A percentile compares a stretch with the other conserved stretches of the same genome.
phyloP scores from a whole-genome alignment of 805 yeast species.

The Candida palmyrensis region DNA sequence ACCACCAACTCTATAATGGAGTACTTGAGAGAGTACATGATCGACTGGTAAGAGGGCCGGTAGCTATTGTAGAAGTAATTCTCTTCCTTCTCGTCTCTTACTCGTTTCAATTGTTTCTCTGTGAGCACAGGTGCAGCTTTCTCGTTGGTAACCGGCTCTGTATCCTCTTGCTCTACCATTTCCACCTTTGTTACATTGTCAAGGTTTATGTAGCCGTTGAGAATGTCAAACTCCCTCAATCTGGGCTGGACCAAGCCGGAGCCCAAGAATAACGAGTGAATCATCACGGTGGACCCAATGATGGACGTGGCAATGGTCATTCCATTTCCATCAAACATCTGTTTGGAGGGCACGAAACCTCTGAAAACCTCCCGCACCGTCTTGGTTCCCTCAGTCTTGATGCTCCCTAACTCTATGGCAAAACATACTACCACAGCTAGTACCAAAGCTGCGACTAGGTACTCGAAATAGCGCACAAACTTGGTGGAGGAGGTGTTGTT shows the following conservation, averaged over 20 bases:
- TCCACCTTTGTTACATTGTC: constrained; percentile 10
- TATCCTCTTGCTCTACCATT: constrained; percentile 4
- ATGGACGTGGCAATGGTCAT: constrained; percentile 44
- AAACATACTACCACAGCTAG: constrained; percentile 40
- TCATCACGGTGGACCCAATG: constrained; percentile 50
- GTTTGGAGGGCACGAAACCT: constrained; percentile 40
- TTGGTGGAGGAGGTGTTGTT: constrained; percentile 38
- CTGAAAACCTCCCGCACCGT: constrained; percentile 31
- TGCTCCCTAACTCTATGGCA: constrained; percentile 38
- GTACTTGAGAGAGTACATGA: constrained; percentile 63
- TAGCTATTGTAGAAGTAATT: constrained; percentile 40
- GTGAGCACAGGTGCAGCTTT: constrained; percentile 4
- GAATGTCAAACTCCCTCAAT: constrained; percentile 39
- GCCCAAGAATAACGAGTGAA: constrained; percentile 45
- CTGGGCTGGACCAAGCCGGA: constrained; percentile 47
- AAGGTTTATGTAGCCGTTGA: constrained; percentile 26
- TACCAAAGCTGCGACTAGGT: constrained; percentile 38
- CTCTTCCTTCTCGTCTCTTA: constrained; percentile 15
- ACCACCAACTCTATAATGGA: constrained; percentile 67
- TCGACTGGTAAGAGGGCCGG: constrained; percentile 68
- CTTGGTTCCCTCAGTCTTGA: constrained; percentile 20
- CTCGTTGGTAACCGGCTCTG: constrained; percentile 5
- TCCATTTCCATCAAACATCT: constrained; percentile 39
- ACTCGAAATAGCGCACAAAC: constrained; percentile 33
- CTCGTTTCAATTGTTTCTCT: constrained; percentile 4